A percentile compares a stretch with the other conserved stretches of the same genome.
phyloP scores from a whole-genome alignment of 2,329 filamentous ascomycete genomes.

The Apiospora phragmitis region DNA sequence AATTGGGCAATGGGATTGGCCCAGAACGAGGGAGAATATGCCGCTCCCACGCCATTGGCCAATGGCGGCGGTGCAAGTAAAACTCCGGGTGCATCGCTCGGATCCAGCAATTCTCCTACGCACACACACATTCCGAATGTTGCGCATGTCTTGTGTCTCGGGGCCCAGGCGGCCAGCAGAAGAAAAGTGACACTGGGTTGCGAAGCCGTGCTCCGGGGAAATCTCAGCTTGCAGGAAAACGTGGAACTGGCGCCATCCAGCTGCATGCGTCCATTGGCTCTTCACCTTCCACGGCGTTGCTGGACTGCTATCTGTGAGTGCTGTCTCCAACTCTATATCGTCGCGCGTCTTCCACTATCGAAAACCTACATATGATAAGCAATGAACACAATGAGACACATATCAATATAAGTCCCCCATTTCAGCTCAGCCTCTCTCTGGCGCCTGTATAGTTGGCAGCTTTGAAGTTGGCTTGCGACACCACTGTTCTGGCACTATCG shows the following conservation, averaged over 20 bases:
- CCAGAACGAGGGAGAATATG: not conserved
- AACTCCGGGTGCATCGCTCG: not conserved
- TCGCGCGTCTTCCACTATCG: slow-evolving; percentile 4
- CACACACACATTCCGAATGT: not conserved
- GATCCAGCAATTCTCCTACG: not conserved
- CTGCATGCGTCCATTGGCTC: not conserved
- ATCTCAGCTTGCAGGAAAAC: not conserved
- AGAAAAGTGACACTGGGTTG: slow-evolving; percentile 1
- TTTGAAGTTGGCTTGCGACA: not conserved
- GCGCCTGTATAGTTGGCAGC: not conserved
- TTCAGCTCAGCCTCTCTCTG: not conserved
- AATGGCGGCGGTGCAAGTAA: not conserved
- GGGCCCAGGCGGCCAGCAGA: not conserved
- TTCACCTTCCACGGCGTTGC: not conserved
- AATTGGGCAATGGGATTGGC: not conserved
- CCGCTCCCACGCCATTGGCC: not conserved
- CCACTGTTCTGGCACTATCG: not conserved
- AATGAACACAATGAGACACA: not conserved
- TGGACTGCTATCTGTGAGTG: not conserved
- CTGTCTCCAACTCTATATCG: not conserved
- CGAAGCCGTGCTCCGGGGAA: not conserved
- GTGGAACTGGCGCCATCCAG: not conserved
- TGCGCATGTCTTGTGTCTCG: not conserved
- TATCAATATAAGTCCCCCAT: not conserved
- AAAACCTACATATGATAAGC: slow-evolving; percentile 3